Percentiles rank a stretch among this genome's conserved stretches.
Evolutionary conservation across 1,284 basidiomycete species (phyloP).

Genomic region (Abortiporus biennis): DNA sequence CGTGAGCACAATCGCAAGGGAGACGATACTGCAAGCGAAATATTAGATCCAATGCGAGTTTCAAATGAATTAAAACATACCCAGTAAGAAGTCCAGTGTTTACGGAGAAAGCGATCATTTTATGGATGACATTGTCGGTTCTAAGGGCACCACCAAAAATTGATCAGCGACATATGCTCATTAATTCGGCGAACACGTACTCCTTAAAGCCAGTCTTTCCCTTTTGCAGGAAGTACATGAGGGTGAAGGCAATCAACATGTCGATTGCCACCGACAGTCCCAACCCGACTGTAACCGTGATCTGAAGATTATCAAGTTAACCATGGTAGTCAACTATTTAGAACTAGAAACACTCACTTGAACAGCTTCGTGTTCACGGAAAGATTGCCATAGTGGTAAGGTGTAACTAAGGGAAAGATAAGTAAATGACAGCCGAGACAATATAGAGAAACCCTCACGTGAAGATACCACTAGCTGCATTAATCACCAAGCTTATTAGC

Average conservation of each 20-base stretch:
- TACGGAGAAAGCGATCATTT: slow-evolving; percentile 3
- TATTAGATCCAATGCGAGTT: neutral
- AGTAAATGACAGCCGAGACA: neutral
- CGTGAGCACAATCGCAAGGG: slow-evolving; percentile 1
- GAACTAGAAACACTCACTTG: too few species aligned
- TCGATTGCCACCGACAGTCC: slow-evolving; percentile 41
- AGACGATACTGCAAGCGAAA: slow-evolving; percentile 1
- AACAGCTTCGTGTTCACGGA: too few species aligned
- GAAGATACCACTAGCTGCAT: neutral
- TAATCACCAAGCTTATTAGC: neutral
- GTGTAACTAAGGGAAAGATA: neutral
- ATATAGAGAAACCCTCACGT: neutral
- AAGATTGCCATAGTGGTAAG: neutral
- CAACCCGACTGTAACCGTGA: slow-evolving; percentile 47
- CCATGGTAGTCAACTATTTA: too few species aligned
- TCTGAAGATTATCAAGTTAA: slow-evolving; percentile 19
- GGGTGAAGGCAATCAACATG: slow-evolving; percentile 37
- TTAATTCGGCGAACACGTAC: slow-evolving; percentile 7
- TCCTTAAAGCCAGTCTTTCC: slow-evolving; percentile 24
- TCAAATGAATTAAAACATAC: neutral
- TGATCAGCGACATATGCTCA: neutral
- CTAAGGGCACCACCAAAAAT: neutral
- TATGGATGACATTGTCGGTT: slow-evolving; percentile 1
- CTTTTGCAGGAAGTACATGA: slow-evolving; percentile 37
- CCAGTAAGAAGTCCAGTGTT: slow-evolving; percentile 5